Evolutionary conservation across 257 asterid species (phyloP).

Genomic region (Anisodus tanguticus): DNA sequence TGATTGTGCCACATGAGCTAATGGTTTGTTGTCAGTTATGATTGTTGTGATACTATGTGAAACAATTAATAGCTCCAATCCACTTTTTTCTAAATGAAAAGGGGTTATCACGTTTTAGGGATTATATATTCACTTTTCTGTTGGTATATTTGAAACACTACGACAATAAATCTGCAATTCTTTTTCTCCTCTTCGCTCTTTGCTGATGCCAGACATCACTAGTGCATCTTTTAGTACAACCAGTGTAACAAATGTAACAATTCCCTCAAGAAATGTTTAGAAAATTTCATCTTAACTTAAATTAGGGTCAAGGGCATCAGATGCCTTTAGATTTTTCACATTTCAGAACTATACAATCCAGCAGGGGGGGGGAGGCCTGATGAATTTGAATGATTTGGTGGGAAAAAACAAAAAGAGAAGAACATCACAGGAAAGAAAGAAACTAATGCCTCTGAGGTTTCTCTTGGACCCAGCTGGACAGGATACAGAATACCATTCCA

Average conservation of each 20-base stretch:
- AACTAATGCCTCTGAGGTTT: not conserved
- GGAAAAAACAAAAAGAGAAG: not conserved
- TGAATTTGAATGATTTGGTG: not conserved
- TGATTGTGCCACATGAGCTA: not conserved
- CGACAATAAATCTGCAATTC: not conserved
- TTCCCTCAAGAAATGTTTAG: not conserved
- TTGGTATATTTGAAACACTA: not conserved
- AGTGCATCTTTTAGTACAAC: conserved; percentile 19
- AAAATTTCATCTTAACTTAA: not conserved
- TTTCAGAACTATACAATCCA: not conserved
- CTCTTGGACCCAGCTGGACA: not conserved
- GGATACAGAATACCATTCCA: not conserved
- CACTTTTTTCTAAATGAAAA: not conserved
- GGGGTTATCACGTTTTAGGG: not conserved
- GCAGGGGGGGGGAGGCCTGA: not conserved
- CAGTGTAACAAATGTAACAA: not conserved
- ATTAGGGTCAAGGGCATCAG: not conserved
- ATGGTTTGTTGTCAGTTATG: not conserved
- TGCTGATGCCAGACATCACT: conserved; percentile 12
- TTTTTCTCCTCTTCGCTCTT: conserved; percentile 7
- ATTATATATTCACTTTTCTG: conserved; percentile 19
- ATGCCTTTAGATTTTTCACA: not conserved
- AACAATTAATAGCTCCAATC: not conserved
- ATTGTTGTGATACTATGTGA: not conserved
- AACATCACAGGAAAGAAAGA: not conserved